Evolutionary conservation across 78 protist genomes (phyloP), one percentile per base, ranked within the genome.

Genomic region (Dictyostelium purpureum): DNA sequence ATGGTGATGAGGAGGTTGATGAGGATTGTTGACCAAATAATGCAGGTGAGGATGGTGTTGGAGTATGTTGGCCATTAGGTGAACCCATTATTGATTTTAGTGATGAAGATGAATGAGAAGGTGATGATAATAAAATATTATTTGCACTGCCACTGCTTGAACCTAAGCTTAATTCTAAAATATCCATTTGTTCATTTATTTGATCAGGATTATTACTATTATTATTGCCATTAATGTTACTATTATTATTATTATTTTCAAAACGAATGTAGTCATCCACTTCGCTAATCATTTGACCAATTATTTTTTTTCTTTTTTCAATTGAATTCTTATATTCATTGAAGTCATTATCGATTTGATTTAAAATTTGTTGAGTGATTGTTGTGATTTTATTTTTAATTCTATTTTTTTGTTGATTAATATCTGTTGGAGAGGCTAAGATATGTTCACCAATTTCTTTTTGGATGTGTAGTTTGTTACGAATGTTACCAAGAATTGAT

Each of bases 261-360:
- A 18, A 28, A 65, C 31, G 38, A 28, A 26, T n/a, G 31, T 49
- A 49, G n/a, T 69, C 31, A 9, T 85, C 92, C 24, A 85, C 73
- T 6, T 85, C 92, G 0, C 5, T 6, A 0, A 85, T 33, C 2
- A 85, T 33, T 35, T 24, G 33, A 19, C 18, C 47, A 12, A 85
- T 85, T 45, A 38, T 52, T 1, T 66, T 31, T 57, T 24, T 52
- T 38, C 73, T 85, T 3, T 3, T 28, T 4, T 73, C 71, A 24
- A 85, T 73, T 3, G 57, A 14, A 19, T 42, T 35, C 16, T 16
- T 51, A 73, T 54, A 59, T 31, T 85, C 82, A 28, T 31, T 37
- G 57, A 67, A 85, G 47, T 85, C 92, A 6, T n/a, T 57, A 69
- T 85, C 92, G 42, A 85, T 65, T 61, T 85, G 80, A 4, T 70